A percentile compares a stretch with the other conserved stretches of the same genome.
Conservation (phyloP, 2,329 filamentous ascomycete genomes). For the Trichophyton simii region DNA sequence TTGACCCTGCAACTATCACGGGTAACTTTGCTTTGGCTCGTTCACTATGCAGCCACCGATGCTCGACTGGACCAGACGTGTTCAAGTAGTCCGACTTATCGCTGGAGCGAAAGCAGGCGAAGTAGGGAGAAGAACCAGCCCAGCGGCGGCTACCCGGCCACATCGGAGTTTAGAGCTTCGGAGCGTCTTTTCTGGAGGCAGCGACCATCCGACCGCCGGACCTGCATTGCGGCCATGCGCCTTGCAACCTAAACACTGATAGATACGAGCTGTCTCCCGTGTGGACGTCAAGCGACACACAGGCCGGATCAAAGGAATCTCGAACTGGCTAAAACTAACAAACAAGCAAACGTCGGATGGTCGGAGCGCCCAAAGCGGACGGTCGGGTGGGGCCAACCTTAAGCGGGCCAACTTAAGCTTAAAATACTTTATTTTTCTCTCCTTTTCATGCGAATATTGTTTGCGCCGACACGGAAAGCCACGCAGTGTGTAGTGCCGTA, state of each 20-base stretch:
- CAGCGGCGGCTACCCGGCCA: not conserved
- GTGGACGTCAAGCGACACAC: not conserved
- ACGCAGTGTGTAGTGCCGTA: too few relatives aligned
- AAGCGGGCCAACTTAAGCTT: not conserved
- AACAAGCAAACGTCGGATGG: not conserved
- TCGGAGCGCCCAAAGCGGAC: not conserved
- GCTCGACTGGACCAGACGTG: not conserved
- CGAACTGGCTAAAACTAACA: too few relatives aligned
- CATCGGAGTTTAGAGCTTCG: not conserved
- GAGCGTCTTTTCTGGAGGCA: not conserved
- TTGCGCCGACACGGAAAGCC: too few relatives aligned
- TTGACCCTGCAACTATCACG: not conserved
- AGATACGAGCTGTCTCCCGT: not conserved
- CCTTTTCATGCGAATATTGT: too few relatives aligned
- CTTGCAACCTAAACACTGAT: not conserved
- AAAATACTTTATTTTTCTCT: not conserved
- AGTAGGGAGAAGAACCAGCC: not conserved
- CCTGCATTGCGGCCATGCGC: not conserved
- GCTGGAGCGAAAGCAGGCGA: too few relatives aligned
- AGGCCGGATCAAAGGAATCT: not conserved
- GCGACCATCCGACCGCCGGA: not conserved
- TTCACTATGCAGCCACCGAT: not conserved
- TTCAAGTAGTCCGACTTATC: not conserved
- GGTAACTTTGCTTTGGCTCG: not conserved
- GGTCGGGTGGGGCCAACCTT: not conserved